Base-by-base conservation (phyloP, 2,329 filamentous ascomycete species). In the Hypoxylon sp. region DNA sequence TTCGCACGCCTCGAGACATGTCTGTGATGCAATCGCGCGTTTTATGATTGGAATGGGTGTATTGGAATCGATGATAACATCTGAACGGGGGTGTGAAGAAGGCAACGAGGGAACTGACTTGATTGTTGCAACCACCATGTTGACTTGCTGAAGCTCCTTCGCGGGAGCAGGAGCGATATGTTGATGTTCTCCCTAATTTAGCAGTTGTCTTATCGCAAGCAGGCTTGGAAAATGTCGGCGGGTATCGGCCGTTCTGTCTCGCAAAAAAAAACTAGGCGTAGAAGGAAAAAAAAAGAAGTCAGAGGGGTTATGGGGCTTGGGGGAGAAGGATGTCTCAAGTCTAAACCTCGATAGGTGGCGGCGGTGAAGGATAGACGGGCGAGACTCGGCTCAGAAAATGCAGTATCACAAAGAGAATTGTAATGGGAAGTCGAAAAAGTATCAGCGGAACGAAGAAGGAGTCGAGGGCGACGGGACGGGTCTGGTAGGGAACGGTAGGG, bases 41-140 rank as follows among this genome's bases (percentile, higher is more conserved):
- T 62, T 37, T 54, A 51, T 48, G 46, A 63, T 53, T 44, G 51
- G 51, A 50, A 60, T 47, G 59, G 50, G 24, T 2, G 55, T 44
- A 64, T 61, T 64, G 57, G 57, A 52, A 59, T 58, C 55, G 44
- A 70, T 59, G 58, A 65, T 62, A 69, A 63, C 57, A 50, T 52
- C 65, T 68, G 32, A 53, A 69, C 54, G 31, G 46, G 21, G 4
- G 27, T 57, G 66, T 62, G 67, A 62, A 52, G 68, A 68, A 69
- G 69, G 58, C 65, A 52, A 62, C n/a, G 15, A 47, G 71, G 71
- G 51, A 68, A 83, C 87, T 78, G 82, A 89, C 87, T 89, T 89
- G 82, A 89, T 89, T 75, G 87, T 89, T 83, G 87, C 86, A 81
- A 88, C 86, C 76, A 88, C 86, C 83, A 88, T 87, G 79, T 86